phyloP scores from a whole-genome alignment of 495 filamentous ascomycete genomes.

The Penicillium maclennaniae region DNA sequence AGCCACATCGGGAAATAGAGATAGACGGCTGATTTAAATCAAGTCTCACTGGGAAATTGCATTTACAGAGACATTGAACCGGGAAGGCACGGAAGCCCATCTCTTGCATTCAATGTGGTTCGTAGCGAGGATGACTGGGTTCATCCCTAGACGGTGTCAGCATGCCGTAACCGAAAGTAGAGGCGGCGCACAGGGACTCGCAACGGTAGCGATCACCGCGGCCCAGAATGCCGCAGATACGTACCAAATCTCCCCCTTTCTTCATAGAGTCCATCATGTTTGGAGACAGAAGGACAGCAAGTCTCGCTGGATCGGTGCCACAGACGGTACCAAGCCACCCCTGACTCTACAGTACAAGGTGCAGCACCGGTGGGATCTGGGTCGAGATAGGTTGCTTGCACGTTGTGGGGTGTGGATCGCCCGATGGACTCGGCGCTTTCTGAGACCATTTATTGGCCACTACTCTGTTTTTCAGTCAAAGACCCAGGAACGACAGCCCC shows the following conservation, averaged over 20 bases:
- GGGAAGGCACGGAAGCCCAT: background rate
- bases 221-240: conserved; percentile 14
- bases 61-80: background rate
- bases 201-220: conserved; percentile 10
- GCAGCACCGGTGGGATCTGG: conserved; percentile 7
- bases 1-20: conserved; percentile 5
- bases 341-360: conserved; percentile 4
- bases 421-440: conserved; percentile 15
- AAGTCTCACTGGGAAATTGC: conserved; percentile 15
- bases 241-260: conserved; percentile 10
- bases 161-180: conserved; percentile 5
- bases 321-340: background rate
- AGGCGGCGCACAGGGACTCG: conserved; percentile 4
- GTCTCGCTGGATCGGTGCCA: background rate
- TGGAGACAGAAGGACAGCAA: background rate
- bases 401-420: conserved; percentile 31
- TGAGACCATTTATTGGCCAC: conserved; percentile 17
- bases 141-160: background rate
- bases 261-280: conserved; percentile 1
- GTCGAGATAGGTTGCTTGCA: conserved; percentile 18
- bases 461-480: conserved; percentile 4
- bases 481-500: conserved; percentile 12
- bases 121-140: background rate
- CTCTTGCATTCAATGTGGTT: background rate
- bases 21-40: conserved; percentile 6